These are phyloP conservation scores for Ceratopteris richardii DNA, from an alignment of 75 land plant species.

Conservation along the genomic window DNA sequence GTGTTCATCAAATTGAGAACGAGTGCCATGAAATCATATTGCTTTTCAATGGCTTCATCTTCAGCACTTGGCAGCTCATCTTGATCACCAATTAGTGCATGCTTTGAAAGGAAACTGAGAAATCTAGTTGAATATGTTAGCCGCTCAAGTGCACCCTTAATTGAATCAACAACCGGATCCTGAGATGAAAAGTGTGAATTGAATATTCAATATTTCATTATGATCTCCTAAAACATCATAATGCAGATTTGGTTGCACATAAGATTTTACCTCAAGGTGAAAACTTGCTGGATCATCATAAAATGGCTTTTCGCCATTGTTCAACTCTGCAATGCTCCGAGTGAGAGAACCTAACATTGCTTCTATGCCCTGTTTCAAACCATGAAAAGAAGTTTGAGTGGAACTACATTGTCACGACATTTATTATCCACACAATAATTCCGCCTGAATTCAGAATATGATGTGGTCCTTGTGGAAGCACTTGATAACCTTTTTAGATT, in stretches of 20 bases:
- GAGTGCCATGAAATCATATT: constrained; percentile 67
- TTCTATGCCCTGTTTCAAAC: constrained; percentile 9
- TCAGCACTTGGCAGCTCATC: constrained; percentile 38
- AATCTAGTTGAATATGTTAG: constrained; percentile 69
- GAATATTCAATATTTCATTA: too few species aligned
- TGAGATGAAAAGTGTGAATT: constrained; percentile 19
- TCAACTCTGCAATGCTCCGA: constrained; percentile 9
- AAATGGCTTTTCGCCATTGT: constrained; percentile 14
- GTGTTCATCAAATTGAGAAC: constrained; percentile 80
- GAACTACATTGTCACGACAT: too few species aligned
- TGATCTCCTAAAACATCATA: background rate
- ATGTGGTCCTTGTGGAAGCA: too few species aligned
- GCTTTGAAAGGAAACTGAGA: constrained; percentile 61
- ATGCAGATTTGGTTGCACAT: too few species aligned
- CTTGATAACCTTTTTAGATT: too few species aligned
- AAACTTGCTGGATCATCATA: constrained; percentile 14
- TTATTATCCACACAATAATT: too few species aligned
- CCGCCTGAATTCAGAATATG: too few species aligned
- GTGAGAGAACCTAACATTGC: constrained; percentile 2
- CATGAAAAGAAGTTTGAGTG: too few species aligned
- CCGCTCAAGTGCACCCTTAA: constrained; percentile 62
- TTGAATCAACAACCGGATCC: constrained; percentile 73
- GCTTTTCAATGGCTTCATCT: constrained; percentile 34
- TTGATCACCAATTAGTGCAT: constrained; percentile 53
- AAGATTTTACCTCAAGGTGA: background rate